A percentile compares a stretch with the other conserved stretches of the same genome.
phyloP scores from a whole-genome alignment of 2,329 filamentous ascomycete species.

The Microdochium bolleyi region DNA sequence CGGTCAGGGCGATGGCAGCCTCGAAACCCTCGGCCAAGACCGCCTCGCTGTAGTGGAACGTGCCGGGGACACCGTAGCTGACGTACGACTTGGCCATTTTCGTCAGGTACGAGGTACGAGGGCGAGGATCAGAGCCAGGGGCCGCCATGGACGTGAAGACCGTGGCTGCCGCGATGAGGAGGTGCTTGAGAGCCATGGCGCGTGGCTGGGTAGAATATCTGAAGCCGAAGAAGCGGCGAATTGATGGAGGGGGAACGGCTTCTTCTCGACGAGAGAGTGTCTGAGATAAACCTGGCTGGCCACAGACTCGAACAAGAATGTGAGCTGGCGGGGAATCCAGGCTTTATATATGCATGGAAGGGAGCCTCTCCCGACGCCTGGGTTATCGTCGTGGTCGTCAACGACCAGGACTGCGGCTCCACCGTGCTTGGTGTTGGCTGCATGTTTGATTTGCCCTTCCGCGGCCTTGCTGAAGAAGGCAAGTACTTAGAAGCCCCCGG shows the following conservation, averaged over 20 bases:
- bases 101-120: background rate
- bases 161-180: background rate
- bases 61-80: background rate
- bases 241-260: background rate
- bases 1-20: conserved; percentile 31
- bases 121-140: background rate
- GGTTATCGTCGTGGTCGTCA: no score
- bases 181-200: background rate
- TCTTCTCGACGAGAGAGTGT: background rate
- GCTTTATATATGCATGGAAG: background rate
- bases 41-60: conserved; percentile 29
- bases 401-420: no score
- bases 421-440: no score
- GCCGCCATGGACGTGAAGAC: background rate
- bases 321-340: background rate
- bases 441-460: no score
- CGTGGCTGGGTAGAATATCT: background rate
- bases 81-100: background rate
- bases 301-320: no score
- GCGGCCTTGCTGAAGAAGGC: no score
- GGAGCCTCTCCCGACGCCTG: no score
- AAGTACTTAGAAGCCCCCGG: no score
- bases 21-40: conserved; percentile 39
- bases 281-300: no score
- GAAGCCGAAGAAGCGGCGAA: background rate